Evolutionary conservation across 148 eudicot genomes (phyloP).

Genomic region (Spergularia marina): DNA sequence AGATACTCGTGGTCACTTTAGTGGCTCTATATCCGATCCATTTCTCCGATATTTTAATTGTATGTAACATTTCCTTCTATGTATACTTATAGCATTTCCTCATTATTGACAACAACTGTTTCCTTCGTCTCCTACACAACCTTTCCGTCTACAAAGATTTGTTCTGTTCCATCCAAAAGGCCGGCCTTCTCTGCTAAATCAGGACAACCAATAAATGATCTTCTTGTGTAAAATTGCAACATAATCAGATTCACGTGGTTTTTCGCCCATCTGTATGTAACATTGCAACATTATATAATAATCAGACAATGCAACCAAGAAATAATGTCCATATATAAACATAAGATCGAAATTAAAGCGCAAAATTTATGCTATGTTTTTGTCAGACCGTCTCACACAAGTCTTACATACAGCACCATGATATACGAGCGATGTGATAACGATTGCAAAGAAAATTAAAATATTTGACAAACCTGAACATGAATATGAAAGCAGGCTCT

Average conservation of each 20-base stretch:
- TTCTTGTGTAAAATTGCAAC: constrained; percentile 34
- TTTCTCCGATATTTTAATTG: too few species aligned
- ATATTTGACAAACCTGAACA: constrained; percentile 32
- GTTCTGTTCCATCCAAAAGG: too few species aligned
- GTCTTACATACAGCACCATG: neutral
- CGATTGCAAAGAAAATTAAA: neutral
- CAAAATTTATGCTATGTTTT: too few species aligned
- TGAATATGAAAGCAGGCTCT: constrained; percentile 54
- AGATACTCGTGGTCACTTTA: too few species aligned
- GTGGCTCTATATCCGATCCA: too few species aligned
- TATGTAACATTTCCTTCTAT: too few species aligned
- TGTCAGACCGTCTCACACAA: neutral
- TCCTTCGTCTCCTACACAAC: neutral
- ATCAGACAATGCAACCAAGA: neutral
- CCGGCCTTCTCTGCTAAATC: neutral
- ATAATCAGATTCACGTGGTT: constrained; percentile 29
- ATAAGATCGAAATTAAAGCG: too few species aligned
- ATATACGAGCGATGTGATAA: neutral
- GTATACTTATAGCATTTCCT: too few species aligned
- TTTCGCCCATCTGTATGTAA: constrained; percentile 27
- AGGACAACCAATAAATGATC: constrained; percentile 32
- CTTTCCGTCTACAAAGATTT: neutral
- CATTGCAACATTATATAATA: neutral
- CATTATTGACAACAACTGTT: too few species aligned
- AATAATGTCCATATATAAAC: too few species aligned